Percentiles rank a stretch among this genome's conserved stretches.
These are phyloP conservation scores for Yamadazyma diospyri DNA, from an alignment of 1,139 yeast species.

Conservation along the genomic window DNA sequence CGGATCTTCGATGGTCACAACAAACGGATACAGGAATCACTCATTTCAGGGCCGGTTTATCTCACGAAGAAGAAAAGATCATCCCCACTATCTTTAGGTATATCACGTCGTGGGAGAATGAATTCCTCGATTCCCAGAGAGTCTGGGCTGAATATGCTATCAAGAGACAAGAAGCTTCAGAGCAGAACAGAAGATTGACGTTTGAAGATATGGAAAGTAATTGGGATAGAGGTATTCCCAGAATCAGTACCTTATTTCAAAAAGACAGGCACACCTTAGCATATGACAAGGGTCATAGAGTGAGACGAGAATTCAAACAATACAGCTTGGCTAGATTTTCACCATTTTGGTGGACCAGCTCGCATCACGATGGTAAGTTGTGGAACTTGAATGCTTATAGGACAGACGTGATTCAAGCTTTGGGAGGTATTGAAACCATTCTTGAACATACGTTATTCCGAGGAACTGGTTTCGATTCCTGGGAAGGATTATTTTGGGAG, in stretches of 20 bases:
- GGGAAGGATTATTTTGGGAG: constrained; percentile 99
- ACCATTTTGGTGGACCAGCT: constrained; percentile 97
- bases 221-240: constrained; percentile 97
- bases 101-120: constrained; percentile 95
- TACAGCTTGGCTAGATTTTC: constrained; percentile 68
- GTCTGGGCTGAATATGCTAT: constrained; percentile 98
- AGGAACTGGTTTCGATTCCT: constrained; percentile 95
- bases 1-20: constrained; percentile 86
- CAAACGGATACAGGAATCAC: constrained; percentile 95
- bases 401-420: constrained; percentile 93
- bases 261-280: constrained; percentile 94
- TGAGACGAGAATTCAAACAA: constrained; percentile 75
- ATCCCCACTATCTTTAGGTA: constrained; percentile 94
- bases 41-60: constrained; percentile 93
- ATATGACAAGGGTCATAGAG: constrained; percentile 90
- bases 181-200: constrained; percentile 80
- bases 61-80: constrained; percentile 70
- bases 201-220: constrained; percentile 90
- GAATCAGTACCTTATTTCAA: constrained; percentile 92
- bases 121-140: constrained; percentile 87
- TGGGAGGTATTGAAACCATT: constrained; percentile 97
- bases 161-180: constrained; percentile 82
- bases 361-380: constrained; percentile 90
- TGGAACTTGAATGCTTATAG: constrained; percentile 94
- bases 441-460: constrained; percentile 91